These are phyloP conservation scores for Dryas integrifolia DNA, from an alignment of 331 rosid genomes.

Conservation along the genomic window DNA sequence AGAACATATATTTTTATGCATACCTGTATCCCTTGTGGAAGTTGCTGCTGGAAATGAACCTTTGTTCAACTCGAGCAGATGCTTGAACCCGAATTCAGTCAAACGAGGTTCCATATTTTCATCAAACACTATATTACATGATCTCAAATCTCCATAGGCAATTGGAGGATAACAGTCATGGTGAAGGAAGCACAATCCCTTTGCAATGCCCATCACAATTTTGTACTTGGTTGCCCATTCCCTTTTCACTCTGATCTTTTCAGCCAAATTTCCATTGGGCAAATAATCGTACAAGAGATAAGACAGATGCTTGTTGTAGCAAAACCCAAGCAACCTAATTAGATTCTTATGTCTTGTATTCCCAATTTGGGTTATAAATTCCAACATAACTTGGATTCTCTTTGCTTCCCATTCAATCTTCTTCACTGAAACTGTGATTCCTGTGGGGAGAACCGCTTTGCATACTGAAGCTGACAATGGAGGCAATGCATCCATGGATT, in stretches of 20 bases:
- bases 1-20: conserved; percentile 7
- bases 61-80: conserved; percentile 48
- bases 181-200: conserved; percentile 87
- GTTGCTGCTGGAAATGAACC: conserved; percentile 40
- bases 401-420: conserved; percentile 68
- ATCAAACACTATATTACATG: conserved; percentile 69
- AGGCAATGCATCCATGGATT: conserved; percentile 43
- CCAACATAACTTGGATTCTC: conserved; percentile 40
- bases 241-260: conserved; percentile 56
- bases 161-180: conserved; percentile 77
- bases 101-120: conserved; percentile 87
- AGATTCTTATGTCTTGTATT: conserved; percentile 81
- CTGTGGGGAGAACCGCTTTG: conserved; percentile 84
- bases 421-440: conserved; percentile 78
- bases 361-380: conserved; percentile 58
- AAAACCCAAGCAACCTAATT: conserved; percentile 66
- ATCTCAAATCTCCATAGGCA: conserved; percentile 81
- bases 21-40: conserved; percentile 60
- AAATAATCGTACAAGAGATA: conserved; percentile 72
- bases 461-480: conserved; percentile 50
- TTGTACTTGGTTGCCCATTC: conserved; percentile 71
- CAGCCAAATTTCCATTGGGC: conserved; percentile 78
- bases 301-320: conserved; percentile 73
- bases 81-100: conserved; percentile 77
- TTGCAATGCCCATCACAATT: conserved; percentile 65